These are phyloP conservation scores for Cystobasidium ongulense DNA, from an alignment of 768 basidiomycete species.

Conservation along the genomic window DNA sequence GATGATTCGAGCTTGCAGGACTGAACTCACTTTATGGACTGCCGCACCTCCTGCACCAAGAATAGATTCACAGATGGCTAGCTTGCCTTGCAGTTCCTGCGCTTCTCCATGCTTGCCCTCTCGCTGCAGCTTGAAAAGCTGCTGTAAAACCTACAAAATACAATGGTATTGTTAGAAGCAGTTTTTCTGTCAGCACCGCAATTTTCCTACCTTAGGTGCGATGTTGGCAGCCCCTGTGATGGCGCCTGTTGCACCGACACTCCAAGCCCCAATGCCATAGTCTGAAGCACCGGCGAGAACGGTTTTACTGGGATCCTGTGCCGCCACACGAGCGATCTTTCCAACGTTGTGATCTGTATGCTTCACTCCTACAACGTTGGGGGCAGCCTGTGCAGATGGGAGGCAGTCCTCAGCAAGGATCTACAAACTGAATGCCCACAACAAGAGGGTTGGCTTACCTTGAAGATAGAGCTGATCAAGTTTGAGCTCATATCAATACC, in stretches of 20 bases:
- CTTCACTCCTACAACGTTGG: background rate
- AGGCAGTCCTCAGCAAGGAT: background rate
- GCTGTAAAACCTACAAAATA: background rate
- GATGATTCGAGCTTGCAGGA: background rate
- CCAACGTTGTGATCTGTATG: conserved; percentile 18
- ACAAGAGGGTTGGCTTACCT: background rate
- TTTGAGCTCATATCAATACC: conserved; percentile 14
- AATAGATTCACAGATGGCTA: background rate
- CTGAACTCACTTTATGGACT: background rate
- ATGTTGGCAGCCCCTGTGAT: conserved; percentile 10
- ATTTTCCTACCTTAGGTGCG: background rate
- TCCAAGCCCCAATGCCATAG: conserved; percentile 2
- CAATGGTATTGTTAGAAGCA: background rate
- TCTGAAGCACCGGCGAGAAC: background rate
- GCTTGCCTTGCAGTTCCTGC: background rate
- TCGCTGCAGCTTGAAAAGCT: background rate
- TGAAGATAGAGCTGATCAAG: background rate
- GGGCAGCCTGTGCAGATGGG: background rate
- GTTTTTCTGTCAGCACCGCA: background rate
- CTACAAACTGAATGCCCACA: background rate
- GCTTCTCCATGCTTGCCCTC: background rate
- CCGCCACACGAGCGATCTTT: background rate
- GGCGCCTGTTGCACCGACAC: conserved; percentile 1
- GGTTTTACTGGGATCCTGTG: background rate
- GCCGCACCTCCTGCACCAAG: background rate